Base-by-base conservation (phyloP, 1,139 yeast genomes). In the Arxiozyma heterogenica region DNA sequence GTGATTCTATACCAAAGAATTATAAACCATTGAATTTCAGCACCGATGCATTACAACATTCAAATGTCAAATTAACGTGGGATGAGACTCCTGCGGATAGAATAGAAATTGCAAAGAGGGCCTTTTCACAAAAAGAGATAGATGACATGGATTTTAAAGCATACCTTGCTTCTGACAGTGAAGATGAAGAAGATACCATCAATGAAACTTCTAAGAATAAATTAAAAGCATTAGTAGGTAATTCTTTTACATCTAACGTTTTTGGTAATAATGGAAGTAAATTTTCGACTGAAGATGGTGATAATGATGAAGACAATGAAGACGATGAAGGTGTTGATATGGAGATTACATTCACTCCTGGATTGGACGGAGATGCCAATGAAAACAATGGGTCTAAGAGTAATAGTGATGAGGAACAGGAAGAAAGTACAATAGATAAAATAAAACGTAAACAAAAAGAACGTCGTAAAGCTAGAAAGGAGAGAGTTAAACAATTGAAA, bases 81-180 rank as follows among this genome's bases (percentile, higher is more conserved):
- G 99, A 94, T 70, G 98, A 93, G 71, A 94, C 98, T 0, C 98
- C 98, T 4, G 84, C 82, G 57, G 97, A 90, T 64, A 80, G 98
- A 67, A 71, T 82, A n/a, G 83, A 86, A 55, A 71, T 91, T 53
- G 81, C 96, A 0, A 79, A 86, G 20, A 82, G 84, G 61, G 90
- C 91, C 18, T 91, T 94, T 65, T 82, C 90, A 50, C 95, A 88
- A 66, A 84, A 86, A 68, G 98, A 94, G 66, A 78, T 91, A 51
- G 98, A 93, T 61, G 97, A 91, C 51, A 89, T 91, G 94, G 98
- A 94, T 69, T 86, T 91, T 73, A 84, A 89, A 66, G 97, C 98
- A 1, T 94, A 94, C 64, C 74, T 94, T 56, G 99, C 98, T 0
- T 85, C 95, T 50, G 96, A 87, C 64, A 81, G 86, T 59, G 95